Conservation (phyloP, 2,329 filamentous ascomycete species). For the Nothophaeocryptopus gaeumannii region DNA sequence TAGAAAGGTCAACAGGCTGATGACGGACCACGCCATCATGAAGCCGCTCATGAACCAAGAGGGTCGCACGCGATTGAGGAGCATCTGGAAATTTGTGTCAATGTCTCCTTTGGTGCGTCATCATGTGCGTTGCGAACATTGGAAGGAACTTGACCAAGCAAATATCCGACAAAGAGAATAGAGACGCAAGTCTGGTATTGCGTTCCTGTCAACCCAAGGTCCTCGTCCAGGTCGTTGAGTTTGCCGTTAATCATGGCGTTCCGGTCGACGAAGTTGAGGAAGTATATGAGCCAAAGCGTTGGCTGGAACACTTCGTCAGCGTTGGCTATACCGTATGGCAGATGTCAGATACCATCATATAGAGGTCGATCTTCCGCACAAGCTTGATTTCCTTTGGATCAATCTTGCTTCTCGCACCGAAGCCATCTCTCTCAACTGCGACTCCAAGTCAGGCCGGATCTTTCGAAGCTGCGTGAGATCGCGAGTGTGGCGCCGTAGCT, state of each 20-base stretch:
- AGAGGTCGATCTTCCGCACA: conserved; percentile 10
- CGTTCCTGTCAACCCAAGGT: conserved; percentile 12
- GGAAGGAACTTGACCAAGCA: conserved; percentile 5
- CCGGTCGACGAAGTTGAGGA: conserved; percentile 20
- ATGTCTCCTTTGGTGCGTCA: neutral
- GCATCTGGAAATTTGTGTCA: conserved; percentile 5
- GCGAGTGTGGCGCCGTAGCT: too few species aligned
- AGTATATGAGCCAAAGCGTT: conserved; percentile 16
- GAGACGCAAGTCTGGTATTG: conserved; percentile 13
- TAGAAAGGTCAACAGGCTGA: conserved; percentile 10
- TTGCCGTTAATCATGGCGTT: conserved; percentile 22
- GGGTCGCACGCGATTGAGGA: conserved; percentile 12
- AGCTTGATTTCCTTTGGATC: conserved; percentile 11
- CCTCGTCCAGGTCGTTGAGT: conserved; percentile 20
- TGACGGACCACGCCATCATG: conserved; percentile 13
- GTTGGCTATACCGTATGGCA: neutral
- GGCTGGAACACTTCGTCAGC: neutral
- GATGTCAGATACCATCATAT: conserved; percentile 7
- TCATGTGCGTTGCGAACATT: neutral
- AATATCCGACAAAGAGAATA: conserved; percentile 12
- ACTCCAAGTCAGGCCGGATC: neutral
- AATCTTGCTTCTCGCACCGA: conserved; percentile 11
- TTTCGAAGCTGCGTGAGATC: neutral
- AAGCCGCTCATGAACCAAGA: conserved; percentile 8
- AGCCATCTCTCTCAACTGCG: conserved; percentile 8